Evolutionary conservation across 163 green algal species (phyloP).

Genomic region (Prototheca stagnorum): DNA sequence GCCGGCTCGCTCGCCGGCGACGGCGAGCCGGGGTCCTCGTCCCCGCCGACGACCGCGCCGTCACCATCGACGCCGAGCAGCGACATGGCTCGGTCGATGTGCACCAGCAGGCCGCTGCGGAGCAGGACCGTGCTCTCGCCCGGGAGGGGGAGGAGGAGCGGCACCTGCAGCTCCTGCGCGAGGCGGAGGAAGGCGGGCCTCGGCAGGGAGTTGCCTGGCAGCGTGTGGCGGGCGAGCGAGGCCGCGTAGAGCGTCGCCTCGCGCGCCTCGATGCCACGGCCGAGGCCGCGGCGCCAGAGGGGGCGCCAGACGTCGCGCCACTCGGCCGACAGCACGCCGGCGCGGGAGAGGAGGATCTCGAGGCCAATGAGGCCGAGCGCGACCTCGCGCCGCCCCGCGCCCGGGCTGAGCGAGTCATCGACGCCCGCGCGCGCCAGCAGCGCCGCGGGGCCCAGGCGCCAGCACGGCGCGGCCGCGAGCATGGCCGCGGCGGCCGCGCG

Average conservation of each 20-base stretch:
- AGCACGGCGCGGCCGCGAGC: conserved; percentile 35
- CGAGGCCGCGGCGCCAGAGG: conserved; percentile 26
- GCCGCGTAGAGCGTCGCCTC: conserved; percentile 30
- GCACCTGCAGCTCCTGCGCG: conserved; percentile 25
- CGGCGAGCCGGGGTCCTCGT: not conserved
- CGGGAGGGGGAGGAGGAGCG: conserved; percentile 39
- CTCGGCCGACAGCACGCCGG: conserved; percentile 7
- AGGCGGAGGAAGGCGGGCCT: conserved; percentile 21
- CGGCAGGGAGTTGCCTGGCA: conserved; percentile 13
- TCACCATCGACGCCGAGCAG: not conserved
- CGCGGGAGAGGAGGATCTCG: conserved; percentile 20
- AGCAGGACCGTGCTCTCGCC: conserved; percentile 38
- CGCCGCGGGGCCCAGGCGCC: conserved; percentile 14
- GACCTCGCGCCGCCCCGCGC: conserved; percentile 6
- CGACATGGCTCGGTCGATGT: conserved; percentile 39
- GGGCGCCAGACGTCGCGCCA: conserved; percentile 27
- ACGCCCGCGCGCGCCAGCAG: not conserved
- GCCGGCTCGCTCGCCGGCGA: no score
- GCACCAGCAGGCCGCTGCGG: conserved; percentile 31
- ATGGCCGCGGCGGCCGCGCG: conserved; percentile 26
- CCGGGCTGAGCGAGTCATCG: no score
- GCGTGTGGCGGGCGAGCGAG: conserved; percentile 26
- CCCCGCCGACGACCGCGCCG: not conserved
- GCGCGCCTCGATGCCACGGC: conserved; percentile 7
- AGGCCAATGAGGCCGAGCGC: conserved; percentile 13